Evolutionary conservation across 1,284 basidiomycete species (phyloP).

Genomic region (Cystobasidium slooffiae): DNA sequence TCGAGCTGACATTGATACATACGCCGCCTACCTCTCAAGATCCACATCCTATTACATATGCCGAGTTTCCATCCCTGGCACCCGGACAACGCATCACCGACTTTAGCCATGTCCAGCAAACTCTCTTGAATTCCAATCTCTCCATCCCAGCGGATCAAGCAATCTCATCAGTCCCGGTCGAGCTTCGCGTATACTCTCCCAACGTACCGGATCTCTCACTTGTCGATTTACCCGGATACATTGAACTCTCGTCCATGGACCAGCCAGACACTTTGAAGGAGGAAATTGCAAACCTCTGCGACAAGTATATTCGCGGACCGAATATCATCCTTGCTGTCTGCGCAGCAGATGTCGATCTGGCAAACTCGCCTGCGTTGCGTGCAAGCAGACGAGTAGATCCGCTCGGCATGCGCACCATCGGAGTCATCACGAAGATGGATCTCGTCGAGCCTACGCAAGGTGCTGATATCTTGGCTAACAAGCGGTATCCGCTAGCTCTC

Average conservation of each 20-base stretch:
- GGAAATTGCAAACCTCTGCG: slow-evolving; percentile 85
- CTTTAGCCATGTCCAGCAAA: slow-evolving; percentile 87
- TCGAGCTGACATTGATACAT: slow-evolving; percentile 95
- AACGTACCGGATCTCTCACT: slow-evolving; percentile 95
- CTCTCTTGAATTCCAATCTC: slow-evolving; percentile 91
- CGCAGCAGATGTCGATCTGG: slow-evolving; percentile 96
- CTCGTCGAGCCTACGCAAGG: slow-evolving; percentile 85
- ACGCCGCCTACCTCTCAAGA: slow-evolving; percentile 68
- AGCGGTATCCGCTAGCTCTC: slow-evolving; percentile 94
- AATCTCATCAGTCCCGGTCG: slow-evolving; percentile 93
- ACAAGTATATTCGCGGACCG: slow-evolving; percentile 95
- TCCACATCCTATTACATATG: slow-evolving; percentile 76
- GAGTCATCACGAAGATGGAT: slow-evolving; percentile 99
- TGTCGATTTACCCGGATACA: slow-evolving; percentile 96
- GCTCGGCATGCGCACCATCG: slow-evolving; percentile 90
- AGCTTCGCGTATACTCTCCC: slow-evolving; percentile 93
- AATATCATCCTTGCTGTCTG: slow-evolving; percentile 98
- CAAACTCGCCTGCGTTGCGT: slow-evolving; percentile 93
- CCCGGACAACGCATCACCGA: slow-evolving; percentile 79
- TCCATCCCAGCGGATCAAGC: slow-evolving; percentile 85
- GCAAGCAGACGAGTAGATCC: slow-evolving; percentile 94
- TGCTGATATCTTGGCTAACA: slow-evolving; percentile 78
- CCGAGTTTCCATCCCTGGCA: slow-evolving; percentile 89
- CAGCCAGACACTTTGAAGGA: slow-evolving; percentile 94
- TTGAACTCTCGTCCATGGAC: slow-evolving; percentile 92